These are phyloP conservation scores for Chionographis japonica DNA, from an alignment of 106 monocot species.

Conservation along the genomic window DNA sequence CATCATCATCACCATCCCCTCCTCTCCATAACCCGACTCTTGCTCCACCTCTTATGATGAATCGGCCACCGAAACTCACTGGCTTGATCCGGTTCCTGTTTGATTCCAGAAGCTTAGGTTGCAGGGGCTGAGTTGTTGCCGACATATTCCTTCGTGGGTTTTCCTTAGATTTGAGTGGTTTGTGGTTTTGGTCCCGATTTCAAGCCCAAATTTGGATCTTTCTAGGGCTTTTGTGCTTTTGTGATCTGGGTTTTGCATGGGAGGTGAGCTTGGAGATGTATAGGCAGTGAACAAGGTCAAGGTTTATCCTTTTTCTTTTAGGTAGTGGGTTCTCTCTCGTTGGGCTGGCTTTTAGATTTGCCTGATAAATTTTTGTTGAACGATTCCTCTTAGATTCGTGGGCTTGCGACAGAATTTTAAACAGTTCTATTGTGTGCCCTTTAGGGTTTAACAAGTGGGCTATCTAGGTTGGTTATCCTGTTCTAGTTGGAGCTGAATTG, in stretches of 20 bases:
- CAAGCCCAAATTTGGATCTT: conserved; percentile 2
- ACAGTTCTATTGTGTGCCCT: not conserved
- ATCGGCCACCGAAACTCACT: not conserved
- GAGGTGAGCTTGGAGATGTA: not conserved
- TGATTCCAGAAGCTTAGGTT: not conserved
- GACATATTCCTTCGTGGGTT: conserved; percentile 2
- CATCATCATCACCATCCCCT: conserved; percentile 8
- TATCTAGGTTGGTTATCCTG: not conserved
- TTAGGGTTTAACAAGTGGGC: not conserved
- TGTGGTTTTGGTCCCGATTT: not conserved
- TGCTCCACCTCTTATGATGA: not conserved
- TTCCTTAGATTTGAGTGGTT: not conserved
- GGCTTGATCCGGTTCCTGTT: not conserved
- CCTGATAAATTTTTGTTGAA: too few relatives aligned
- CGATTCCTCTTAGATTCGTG: too few relatives aligned
- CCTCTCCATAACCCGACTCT: not conserved
- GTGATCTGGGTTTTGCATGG: not conserved
- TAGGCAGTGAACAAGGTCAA: too few relatives aligned
- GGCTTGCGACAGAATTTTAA: not conserved
- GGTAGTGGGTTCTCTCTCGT: not conserved
- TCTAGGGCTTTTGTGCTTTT: not conserved
- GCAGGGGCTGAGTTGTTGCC: not conserved
- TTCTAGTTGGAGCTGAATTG: not conserved
- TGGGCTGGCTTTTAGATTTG: too few relatives aligned
- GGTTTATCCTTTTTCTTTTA: not conserved